These are phyloP conservation scores for Ogataea nonfermentans DNA, from an alignment of 805 yeast species.

Conservation along the genomic window DNA sequence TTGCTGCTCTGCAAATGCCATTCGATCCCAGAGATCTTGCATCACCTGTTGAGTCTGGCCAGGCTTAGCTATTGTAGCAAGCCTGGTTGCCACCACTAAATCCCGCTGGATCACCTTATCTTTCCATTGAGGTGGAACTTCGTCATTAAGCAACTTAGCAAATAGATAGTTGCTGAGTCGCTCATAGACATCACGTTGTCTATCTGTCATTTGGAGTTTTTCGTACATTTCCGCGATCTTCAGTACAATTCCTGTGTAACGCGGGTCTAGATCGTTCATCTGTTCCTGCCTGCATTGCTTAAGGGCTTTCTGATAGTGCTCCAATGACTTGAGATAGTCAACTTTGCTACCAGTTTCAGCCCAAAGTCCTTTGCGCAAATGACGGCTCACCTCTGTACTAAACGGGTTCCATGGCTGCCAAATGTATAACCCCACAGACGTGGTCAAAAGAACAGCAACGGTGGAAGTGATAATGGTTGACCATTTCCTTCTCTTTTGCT, in stretches of 20 bases:
- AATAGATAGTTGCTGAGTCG: conserved; percentile 29
- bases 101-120: conserved; percentile 32
- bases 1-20: conserved; percentile 28
- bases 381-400: conserved; percentile 54
- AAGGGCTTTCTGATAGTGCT: conserved; percentile 72
- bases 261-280: conserved; percentile 63
- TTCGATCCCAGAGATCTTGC: conserved; percentile 28
- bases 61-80: conserved; percentile 23
- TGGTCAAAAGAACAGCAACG: conserved; percentile 18
- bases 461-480: conserved; percentile 17
- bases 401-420: conserved; percentile 39
- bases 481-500: conserved; percentile 15
- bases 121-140: conserved; percentile 23
- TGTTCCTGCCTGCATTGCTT: conserved; percentile 55
- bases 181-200: conserved; percentile 59
- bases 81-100: conserved; percentile 27
- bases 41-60: conserved; percentile 12
- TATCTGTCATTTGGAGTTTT: conserved; percentile 54
- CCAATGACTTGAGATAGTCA: conserved; percentile 64
- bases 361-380: conserved; percentile 74
- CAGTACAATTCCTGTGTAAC: conserved; percentile 87
- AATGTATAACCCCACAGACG: conserved; percentile 23
- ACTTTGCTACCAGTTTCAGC: conserved; percentile 74
- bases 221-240: conserved; percentile 88
- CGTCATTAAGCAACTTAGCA: conserved; percentile 26